phyloP scores from a whole-genome alignment of 2,329 filamentous ascomycete species.

The Colletotrichum destructivum region DNA sequence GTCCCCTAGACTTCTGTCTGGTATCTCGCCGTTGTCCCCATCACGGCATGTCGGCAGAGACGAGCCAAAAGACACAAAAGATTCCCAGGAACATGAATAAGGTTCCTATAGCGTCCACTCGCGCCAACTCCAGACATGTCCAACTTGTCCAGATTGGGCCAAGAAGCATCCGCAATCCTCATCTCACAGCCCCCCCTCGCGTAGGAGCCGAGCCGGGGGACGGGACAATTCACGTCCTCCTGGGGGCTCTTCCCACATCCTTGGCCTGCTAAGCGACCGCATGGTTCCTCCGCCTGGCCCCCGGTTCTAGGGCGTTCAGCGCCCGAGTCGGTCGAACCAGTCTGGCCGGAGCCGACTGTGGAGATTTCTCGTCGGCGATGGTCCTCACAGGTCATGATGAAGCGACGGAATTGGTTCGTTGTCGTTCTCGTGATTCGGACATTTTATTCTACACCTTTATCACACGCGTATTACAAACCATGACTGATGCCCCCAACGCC shows the following conservation, averaged over 20 bases:
- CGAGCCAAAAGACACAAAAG: background rate
- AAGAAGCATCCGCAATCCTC: background rate
- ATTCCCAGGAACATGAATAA: constrained; percentile 8
- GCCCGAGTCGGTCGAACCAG: constrained; percentile 16
- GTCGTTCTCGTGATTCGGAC: background rate
- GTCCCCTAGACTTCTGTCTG: too few species aligned
- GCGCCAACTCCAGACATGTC: background rate
- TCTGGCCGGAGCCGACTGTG: constrained; percentile 28
- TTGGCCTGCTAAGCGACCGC: background rate
- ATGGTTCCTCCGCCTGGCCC: background rate
- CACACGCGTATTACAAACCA: constrained; percentile 22
- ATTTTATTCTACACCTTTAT: background rate
- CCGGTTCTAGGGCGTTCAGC: too few species aligned
- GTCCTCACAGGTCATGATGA: too few species aligned
- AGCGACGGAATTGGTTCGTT: background rate
- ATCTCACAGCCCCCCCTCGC: constrained; percentile 24
- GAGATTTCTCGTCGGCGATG: background rate
- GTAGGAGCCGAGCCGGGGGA: constrained; percentile 29
- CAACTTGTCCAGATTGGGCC: background rate
- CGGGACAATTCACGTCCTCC: constrained; percentile 21
- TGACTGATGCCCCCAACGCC: constrained; percentile 19
- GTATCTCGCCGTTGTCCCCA: too few species aligned
- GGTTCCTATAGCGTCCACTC: constrained; percentile 5
- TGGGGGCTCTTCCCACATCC: background rate
- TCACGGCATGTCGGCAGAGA: constrained; percentile 5